A percentile compares a stretch with the other conserved stretches of the same genome.
Conservation (phyloP, 2,329 filamentous ascomycete species). For the Drechslerella dactyloides region DNA sequence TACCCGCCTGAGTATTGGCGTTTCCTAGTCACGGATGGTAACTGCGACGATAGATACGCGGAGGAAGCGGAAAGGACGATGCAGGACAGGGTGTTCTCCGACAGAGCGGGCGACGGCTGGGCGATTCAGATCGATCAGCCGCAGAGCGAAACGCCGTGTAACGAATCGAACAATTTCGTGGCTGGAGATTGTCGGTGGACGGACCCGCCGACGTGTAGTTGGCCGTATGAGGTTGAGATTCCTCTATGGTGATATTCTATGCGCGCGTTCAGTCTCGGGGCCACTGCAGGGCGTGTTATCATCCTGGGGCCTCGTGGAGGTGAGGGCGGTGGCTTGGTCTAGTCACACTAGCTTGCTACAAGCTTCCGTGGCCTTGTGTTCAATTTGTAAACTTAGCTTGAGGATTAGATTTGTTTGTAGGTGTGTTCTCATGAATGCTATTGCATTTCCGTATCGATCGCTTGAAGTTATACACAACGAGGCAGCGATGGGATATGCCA, state of each 20-base stretch:
- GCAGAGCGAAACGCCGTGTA: neutral
- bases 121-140: neutral
- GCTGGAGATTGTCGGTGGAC: neutral
- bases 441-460: no score
- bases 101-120: neutral
- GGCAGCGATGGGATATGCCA: no score
- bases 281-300: no score
- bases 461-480: no score
- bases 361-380: no score
- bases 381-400: no score
- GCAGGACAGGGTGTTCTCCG: neutral
- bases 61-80: neutral
- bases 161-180: neutral
- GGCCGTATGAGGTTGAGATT: slow-evolving; percentile 2
- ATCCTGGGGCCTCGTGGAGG: no score
- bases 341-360: no score
- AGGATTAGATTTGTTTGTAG: neutral
- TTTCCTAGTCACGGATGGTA: neutral
- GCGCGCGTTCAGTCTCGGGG: neutral
- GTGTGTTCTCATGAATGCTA: no score
- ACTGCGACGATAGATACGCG: neutral
- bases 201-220: neutral
- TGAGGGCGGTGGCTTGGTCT: no score
- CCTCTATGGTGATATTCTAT: neutral
- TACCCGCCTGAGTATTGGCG: neutral